Evolutionary conservation across 371 early-diverging fungal genomes (phyloP), one percentile per base, ranked within the genome.

Genomic region (Funneliformis caledonium): DNA sequence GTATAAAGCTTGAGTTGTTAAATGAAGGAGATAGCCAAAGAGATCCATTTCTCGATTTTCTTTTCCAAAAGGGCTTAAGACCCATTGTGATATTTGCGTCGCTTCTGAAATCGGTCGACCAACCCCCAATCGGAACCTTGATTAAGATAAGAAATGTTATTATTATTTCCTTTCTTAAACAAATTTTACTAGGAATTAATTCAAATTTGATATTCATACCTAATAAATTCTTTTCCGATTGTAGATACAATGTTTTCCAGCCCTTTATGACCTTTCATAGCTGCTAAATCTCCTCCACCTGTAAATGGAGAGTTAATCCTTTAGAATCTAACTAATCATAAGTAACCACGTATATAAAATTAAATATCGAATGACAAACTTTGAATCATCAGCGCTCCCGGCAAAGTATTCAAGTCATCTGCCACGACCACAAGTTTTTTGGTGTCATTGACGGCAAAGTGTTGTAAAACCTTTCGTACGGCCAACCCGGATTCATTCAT

Each of bases 21-120:
- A 82, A 37, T 85, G 82, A 82, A 90, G 83, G 22, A 88, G 68
- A 73, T 84, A 85, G 2, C 86, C 86, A 64, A 90, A 84, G 14
- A 88, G 82, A 80, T 89, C 85, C 87, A 90, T 87, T 69, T 90
- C 90, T n/a, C 85, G 82, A 64, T 83, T 82, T n/a, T 85, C 88
- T 31, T 77, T 82, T 19, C 80, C 43, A 61, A 89, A 88, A 10
- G 78, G 76, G 11, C 83, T 84, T 31, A 86, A 82, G 45, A 89
- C 87, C 85, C 84, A 89, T 42, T 84, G 81, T 1, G 88, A 84
- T 37, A 85, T 88, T 9, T 85, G 82, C 10, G 78, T 83, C 16
- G 84, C 82, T 52, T 81, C 82, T 1, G 83, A 81, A 4, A 76
- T 67, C 2, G 86, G 86, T 22, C 84, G 82, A 4, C 85, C 87